Base-by-base conservation (phyloP, 2,329 filamentous ascomycete species). In the Elsinoe necatrix region DNA sequence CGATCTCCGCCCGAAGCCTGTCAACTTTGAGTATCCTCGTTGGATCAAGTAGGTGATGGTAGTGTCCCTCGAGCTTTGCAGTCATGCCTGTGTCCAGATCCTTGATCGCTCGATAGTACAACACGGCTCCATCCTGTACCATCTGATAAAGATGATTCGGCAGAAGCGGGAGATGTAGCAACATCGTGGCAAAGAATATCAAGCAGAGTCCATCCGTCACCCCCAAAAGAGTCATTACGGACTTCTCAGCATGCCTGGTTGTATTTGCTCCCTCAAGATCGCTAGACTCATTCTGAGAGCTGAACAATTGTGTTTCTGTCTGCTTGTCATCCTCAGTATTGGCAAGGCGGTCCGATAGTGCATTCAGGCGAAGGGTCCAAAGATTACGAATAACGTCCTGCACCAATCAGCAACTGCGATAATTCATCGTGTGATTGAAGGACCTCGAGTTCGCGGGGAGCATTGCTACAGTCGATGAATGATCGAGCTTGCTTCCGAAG, bases 401-500 rank as follows among this genome's bases (percentile, higher is more conserved):
- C 61, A 51, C 62, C 21, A 43, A 57, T 54, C 23, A 21, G 7
- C 23, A 29, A 29, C 14, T 20, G 21, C 34, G 20, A 16, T 23
- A 18, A 12, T 16, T 23, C 41, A 48, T 21, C 25, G 16, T 35
- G 42, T 39, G 16, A 2, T 16, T 11, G 43, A 37, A 60, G 48
- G 62, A 81, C 84, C 75, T 95, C 89, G 11, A 96, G 76, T 63
- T 95, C 86, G 3, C 75, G 69, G 1, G 85, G 84, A 48, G 93
- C 78, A 0, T 80, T 79, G 67, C 84, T 83, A 4, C 77, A 74
- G 20, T 80, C 73, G 12, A 95, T 75, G 27, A 97, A 75, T 77
- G 85, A 91, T 65, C 81, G 72, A 14, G 89, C 73, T 73, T 97
- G 92, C 66, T 86, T 88, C 68, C 90, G 83, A 25, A 98, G 74